phyloP scores from a whole-genome alignment of 1,284 basidiomycete species.

The Ceratobasidium papillatum region DNA sequence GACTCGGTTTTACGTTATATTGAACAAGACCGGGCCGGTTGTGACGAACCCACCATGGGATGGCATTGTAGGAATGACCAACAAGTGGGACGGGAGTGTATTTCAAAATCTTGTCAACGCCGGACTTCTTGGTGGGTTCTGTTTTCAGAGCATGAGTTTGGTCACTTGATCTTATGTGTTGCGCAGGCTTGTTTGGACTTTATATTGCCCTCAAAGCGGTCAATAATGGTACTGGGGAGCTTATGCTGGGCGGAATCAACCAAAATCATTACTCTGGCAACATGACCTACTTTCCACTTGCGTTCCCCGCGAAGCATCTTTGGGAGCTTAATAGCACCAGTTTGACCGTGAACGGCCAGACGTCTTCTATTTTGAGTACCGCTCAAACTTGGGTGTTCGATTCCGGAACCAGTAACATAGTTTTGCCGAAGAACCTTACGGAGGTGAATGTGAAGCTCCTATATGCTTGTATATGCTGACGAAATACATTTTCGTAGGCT shows the following conservation, averaged over 20 bases:
- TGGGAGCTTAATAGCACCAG: constrained; percentile 60
- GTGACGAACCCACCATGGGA: constrained; percentile 62
- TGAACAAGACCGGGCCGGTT: constrained; percentile 57
- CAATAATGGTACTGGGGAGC: constrained; percentile 58
- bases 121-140: constrained; percentile 59
- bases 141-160: background rate
- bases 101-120: constrained; percentile 59
- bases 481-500: background rate
- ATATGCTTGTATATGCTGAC: constrained; percentile 47
- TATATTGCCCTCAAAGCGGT: constrained; percentile 60
- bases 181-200: constrained; percentile 62
- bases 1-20: constrained; percentile 60
- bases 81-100: constrained; percentile 47
- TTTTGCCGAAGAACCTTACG: constrained; percentile 44
- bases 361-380: constrained; percentile 56
- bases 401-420: constrained; percentile 64
- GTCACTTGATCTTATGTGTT: background rate
- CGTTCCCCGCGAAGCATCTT: constrained; percentile 46
- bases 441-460: background rate
- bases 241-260: constrained; percentile 64
- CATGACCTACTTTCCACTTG: constrained; percentile 56
- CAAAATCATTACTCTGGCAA: constrained; percentile 60
- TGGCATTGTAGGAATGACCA: constrained; percentile 39
- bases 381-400: constrained; percentile 62
- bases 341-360: constrained; percentile 63